Percentiles rank a stretch among this genome's conserved stretches.
Conservation (phyloP, 192 early-diverging fungal species). For the Rhizophagus clarus region DNA sequence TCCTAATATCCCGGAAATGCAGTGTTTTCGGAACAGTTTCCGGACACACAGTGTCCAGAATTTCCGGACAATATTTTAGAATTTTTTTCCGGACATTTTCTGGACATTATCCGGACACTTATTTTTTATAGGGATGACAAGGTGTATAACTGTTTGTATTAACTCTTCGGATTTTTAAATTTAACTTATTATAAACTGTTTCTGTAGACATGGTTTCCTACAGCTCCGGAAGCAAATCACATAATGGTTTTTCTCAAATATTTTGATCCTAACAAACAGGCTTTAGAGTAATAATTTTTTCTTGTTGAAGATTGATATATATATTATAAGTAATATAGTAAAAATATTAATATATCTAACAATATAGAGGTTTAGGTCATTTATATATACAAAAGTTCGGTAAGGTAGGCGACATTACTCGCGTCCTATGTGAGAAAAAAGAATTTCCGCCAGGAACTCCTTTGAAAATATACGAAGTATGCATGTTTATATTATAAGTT, state of each 20-base stretch:
- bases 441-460: constrained; percentile 57
- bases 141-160: constrained; percentile 33
- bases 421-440: constrained; percentile 53
- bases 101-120: too few species aligned
- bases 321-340: background rate
- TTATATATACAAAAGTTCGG: constrained; percentile 51
- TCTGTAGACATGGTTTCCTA: constrained; percentile 8
- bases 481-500: background rate
- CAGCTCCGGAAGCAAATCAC: constrained; percentile 23
- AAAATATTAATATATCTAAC: background rate
- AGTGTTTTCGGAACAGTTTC: too few species aligned
- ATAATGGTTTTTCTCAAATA: constrained; percentile 85
- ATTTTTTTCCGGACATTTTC: too few species aligned
- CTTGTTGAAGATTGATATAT: background rate
- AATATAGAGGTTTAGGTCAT: constrained; percentile 54
- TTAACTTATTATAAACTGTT: too few species aligned
- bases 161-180: background rate
- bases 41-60: too few species aligned
- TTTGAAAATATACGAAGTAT: constrained; percentile 67
- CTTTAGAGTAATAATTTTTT: constrained; percentile 56
- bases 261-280: constrained; percentile 67
- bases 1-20: too few species aligned
- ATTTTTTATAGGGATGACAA: too few species aligned
- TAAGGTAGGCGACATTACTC: constrained; percentile 65
- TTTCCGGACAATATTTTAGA: too few species aligned